A percentile compares a stretch with the other conserved stretches of the same genome.
Conservation (phyloP, 73 alveolate species). For the Paramecium bursaria region DNA sequence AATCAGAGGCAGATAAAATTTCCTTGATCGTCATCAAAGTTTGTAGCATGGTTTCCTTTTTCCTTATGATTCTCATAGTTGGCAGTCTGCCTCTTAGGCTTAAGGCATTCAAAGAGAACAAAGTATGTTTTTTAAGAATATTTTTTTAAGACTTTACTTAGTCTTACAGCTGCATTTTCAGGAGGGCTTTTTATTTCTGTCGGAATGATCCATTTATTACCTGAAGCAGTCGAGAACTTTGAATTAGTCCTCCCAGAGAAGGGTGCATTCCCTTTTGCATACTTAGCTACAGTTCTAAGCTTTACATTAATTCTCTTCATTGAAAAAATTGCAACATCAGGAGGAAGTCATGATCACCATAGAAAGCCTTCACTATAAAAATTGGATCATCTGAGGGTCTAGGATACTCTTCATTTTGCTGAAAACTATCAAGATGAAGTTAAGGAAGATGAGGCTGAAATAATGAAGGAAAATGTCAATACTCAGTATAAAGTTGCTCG, state of each 20-base stretch:
- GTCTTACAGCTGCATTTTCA: slow-evolving; percentile 82
- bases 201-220: slow-evolving; percentile 82
- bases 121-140: not conserved
- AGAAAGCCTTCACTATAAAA: no score
- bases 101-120: slow-evolving; percentile 56
- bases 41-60: no score
- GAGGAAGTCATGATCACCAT: no score
- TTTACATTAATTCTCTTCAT: slow-evolving; percentile 82
- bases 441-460: slow-evolving; percentile 74
- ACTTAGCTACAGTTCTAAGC: slow-evolving; percentile 78
- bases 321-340: slow-evolving; percentile 87
- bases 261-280: slow-evolving; percentile 75
- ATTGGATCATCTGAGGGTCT: no score
- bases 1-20: no score
- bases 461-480: slow-evolving; percentile 72
- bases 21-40: no score
- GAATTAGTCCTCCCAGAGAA: slow-evolving; percentile 56
- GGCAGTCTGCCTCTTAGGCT: slow-evolving; percentile 62
- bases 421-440: slow-evolving; percentile 67
- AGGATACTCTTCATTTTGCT: not conserved
- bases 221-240: slow-evolving; percentile 82
- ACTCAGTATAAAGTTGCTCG: slow-evolving; percentile 76
- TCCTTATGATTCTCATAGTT: slow-evolving; percentile 36
- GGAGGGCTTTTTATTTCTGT: slow-evolving; percentile 87
- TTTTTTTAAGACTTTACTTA: slow-evolving; percentile 49